Percentiles rank a stretch among this genome's conserved stretches.
Conservation (phyloP, 192 early-diverging fungal genomes). For the Haplosporangium gracile region DNA sequence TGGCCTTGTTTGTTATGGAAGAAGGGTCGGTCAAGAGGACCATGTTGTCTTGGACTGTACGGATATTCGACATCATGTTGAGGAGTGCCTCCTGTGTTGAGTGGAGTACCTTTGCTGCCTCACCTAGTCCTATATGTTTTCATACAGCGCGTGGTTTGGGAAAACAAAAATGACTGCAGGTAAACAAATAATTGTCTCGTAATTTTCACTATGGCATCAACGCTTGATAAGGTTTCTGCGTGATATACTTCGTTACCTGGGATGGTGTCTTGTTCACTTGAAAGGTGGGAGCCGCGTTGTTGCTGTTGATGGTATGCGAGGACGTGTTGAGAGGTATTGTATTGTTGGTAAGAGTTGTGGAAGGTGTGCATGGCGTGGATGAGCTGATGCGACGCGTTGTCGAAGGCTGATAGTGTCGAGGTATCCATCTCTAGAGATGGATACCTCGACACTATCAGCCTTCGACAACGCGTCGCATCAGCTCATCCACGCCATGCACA, state of each 20-base stretch:
- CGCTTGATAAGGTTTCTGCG: background rate
- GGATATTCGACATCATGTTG: conserved; percentile 7
- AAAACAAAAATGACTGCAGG: background rate
- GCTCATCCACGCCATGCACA: background rate
- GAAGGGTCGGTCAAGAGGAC: background rate
- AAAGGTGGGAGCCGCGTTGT: background rate
- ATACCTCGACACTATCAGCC: background rate
- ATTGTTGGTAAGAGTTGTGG: background rate
- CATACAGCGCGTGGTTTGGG: background rate
- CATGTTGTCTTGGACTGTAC: background rate
- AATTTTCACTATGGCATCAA: background rate
- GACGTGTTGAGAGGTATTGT: background rate
- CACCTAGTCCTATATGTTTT: background rate
- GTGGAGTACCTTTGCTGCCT: background rate
- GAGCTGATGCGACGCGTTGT: background rate
- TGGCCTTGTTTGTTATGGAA: background rate
- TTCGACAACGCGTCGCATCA: background rate
- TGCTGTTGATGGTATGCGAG: background rate
- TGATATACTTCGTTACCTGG: background rate
- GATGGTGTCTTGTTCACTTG: background rate
- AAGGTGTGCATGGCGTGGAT: background rate
- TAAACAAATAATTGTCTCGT: background rate
- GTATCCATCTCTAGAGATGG: background rate
- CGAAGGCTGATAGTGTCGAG: background rate
- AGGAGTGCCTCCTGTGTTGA: background rate